These are phyloP conservation scores for Colletotrichum theobromicola DNA, from an alignment of 2,329 filamentous ascomycete genomes.

Conservation along the genomic window DNA sequence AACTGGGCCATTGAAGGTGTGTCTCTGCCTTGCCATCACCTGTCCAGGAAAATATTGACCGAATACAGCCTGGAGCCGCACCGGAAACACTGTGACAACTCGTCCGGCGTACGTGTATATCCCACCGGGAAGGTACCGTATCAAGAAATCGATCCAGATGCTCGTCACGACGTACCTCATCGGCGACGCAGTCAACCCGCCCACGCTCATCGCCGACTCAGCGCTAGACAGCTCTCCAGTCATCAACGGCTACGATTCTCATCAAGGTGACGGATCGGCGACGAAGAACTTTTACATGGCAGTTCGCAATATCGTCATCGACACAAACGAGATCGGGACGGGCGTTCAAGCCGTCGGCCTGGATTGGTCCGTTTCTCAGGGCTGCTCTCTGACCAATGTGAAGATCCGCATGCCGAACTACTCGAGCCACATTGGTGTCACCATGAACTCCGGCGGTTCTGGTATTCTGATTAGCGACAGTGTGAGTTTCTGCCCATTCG, in stretches of 20 bases:
- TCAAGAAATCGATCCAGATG: conserved; percentile 32
- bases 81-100: conserved; percentile 30
- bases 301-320: conserved; percentile 33
- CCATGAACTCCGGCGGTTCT: conserved; percentile 38
- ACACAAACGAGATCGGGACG: conserved; percentile 27
- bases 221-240: conserved; percentile 21
- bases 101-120: conserved; percentile 30
- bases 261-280: conserved; percentile 27
- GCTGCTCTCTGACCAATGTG: conserved; percentile 32
- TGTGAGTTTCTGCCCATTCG: background rate
- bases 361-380: conserved; percentile 36
- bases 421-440: conserved; percentile 39
- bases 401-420: conserved; percentile 37
- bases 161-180: conserved; percentile 35
- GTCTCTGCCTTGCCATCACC: conserved; percentile 5
- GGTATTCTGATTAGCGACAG: conserved; percentile 34
- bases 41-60: background rate
- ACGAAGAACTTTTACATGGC: conserved; percentile 40
- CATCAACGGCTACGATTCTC: conserved; percentile 27
- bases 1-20: conserved; percentile 27
- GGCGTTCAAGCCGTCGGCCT: conserved; percentile 26
- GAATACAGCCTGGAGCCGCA: conserved; percentile 27
- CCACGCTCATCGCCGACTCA: conserved; percentile 30
- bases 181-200: conserved; percentile 32
- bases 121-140: conserved; percentile 34